Base-by-base conservation (phyloP, 1,284 basidiomycete species). In the Omphalotus olearius region DNA sequence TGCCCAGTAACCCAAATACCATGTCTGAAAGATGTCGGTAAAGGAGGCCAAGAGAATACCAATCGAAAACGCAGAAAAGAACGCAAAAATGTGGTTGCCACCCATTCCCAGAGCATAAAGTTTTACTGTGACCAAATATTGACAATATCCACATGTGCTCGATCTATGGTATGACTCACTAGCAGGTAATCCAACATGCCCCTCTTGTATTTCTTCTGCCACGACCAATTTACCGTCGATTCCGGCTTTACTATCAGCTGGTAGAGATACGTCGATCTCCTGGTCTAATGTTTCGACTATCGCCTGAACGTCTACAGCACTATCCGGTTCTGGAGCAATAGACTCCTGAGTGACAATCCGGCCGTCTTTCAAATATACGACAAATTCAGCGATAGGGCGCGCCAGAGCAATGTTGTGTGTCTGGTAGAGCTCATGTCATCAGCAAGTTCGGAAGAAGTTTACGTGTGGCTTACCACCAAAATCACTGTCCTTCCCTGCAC, bases 401-500 rank as follows among this genome's bases (percentile, higher is more conserved):
- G 75, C 74, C 59, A 88, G 70, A 3, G 76, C 73, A 26, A 85
- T 67, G 59, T 87, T 84, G 64, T 88, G 85, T 0, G 84, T 86
- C 76, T 79, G 42, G 7, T 28, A 16, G 23, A 35, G 5, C 18
- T 30, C 16, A 45, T 35, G 7, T 3, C 18, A 23, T 11, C 13
- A 14, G 46, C 18, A 9, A 25, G 2, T 26, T 47, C 38, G 43
- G 14, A 26, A 23, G 2, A 35, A 51, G 38, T 5, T 5, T 23
- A 23, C 23, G 23, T 23, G 30, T 30, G 14, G 68, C 80, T 58
- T 62, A 83, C 82, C 51, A 89, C 85, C 4, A 92, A 70, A 18
- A 92, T 64, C 37, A 91, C 71, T 0, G 89, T 92, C 43, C 89
- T 75, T 6, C 78, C 83, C 43, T 73, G 70, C 38, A 92, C 69